Evolutionary conservation across 129 eudicot genomes (phyloP).

Genomic region (Centaurea solstitialis): DNA sequence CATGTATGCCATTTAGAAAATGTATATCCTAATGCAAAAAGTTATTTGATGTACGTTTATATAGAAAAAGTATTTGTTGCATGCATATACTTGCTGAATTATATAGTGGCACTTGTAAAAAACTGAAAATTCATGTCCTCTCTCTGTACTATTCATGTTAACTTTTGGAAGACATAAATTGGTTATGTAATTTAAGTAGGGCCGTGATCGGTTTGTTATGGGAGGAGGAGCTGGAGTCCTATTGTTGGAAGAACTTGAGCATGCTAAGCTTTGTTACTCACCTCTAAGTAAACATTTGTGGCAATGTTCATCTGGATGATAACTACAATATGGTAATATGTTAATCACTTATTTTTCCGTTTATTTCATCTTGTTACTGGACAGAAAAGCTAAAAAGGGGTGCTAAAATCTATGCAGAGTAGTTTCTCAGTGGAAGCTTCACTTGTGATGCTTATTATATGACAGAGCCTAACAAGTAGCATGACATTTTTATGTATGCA

Average conservation of each 20-base stretch:
- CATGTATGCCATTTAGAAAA: no score
- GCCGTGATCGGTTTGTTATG: slow-evolving; percentile 96
- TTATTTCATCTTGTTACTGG: slow-evolving; percentile 14
- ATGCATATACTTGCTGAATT: no score
- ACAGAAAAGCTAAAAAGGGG: slow-evolving; percentile 88
- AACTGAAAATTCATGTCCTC: no score
- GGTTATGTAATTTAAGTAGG: slow-evolving; percentile 41
- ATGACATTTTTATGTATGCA: slow-evolving; percentile 12
- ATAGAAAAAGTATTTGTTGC: no score
- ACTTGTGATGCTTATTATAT: no score
- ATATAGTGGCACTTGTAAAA: not conserved
- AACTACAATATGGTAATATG: not conserved
- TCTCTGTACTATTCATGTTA: slow-evolving; percentile 4
- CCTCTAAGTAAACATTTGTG: not conserved
- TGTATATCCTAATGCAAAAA: no score
- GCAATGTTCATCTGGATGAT: not conserved
- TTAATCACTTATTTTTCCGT: slow-evolving; percentile 7
- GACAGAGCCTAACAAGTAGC: slow-evolving; percentile 93
- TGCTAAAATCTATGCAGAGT: slow-evolving; percentile 88
- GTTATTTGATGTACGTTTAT: no score
- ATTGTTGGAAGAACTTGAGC: slow-evolving; percentile 91
- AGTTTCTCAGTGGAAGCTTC: slow-evolving; percentile 97
- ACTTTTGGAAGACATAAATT: not conserved
- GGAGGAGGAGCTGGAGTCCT: slow-evolving; percentile 98
- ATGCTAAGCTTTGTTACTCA: slow-evolving; percentile 96